Base-by-base conservation (phyloP, 768 basidiomycete species). In the Russula sp. region DNA sequence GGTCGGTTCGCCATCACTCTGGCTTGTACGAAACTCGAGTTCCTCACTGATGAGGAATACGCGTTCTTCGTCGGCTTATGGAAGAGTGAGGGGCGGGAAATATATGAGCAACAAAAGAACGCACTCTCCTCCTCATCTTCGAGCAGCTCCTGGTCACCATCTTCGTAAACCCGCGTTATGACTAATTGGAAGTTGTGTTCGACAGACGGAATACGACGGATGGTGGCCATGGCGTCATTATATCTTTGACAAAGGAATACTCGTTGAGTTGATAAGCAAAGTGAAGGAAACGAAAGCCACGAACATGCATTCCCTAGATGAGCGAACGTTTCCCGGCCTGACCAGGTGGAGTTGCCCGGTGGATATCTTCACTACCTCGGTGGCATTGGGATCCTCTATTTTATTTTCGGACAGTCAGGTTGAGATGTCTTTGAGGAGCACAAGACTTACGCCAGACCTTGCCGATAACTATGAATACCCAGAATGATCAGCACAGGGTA, bases 251-350 rank as follows among this genome's bases (percentile, higher is more conserved):
- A 48, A 16, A 57, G 53, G 57, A 38, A 28, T 26, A 4, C 2
- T 18, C 48, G 40, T 22, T 52, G 34, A 40, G 48, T 26, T 44
- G 59, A 59, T 16, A 53, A 53, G 56, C 34, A n/a, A 30, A 9
- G 24, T 11, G 22, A 56, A 9, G n/a, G 20, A 55, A 54, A 50
- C 16, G 50, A 40, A 16, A 24, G 40, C 18, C 32, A 79, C 92
- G 67, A 72, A 97, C 94, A 98, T 97, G 92, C 96, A 98, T 81
- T 98, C 96, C 70, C 95, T 80, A 24, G 90, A 90, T 24, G 92
- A 89, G 64, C 94, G 89, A 70, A 97, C 87, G 70, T 90, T 91
- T 59, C 92, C 94, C 46, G 94, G 91, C 44, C 96, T 84, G 59
- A 95, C 87, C 61, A 98, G 86, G 76, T 88, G 94, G 28, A 99